These are phyloP conservation scores for Saccharomyces mikatae DNA, from an alignment of 805 yeast genomes.

Conservation along the genomic window DNA sequence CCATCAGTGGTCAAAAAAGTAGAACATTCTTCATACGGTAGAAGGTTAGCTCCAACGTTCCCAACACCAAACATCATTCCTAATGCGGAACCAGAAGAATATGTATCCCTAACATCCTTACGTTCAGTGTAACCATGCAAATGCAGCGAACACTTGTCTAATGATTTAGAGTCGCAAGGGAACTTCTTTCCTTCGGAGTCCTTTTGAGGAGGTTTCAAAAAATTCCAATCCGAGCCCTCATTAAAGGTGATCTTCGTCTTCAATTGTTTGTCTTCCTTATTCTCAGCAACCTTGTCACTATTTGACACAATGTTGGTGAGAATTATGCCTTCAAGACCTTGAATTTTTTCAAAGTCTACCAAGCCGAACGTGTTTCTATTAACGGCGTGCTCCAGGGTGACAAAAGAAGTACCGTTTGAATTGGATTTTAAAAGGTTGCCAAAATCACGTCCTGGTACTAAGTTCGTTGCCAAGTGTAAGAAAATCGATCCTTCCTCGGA, in stretches of 20 bases:
- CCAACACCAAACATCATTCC: slow-evolving; percentile 90
- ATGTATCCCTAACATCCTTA: slow-evolving; percentile 73
- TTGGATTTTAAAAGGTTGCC: slow-evolving; percentile 85
- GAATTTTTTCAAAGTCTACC: slow-evolving; percentile 83
- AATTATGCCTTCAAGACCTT: slow-evolving; percentile 77
- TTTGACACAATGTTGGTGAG: slow-evolving; percentile 64
- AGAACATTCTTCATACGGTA: slow-evolving; percentile 42
- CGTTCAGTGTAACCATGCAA: slow-evolving; percentile 89
- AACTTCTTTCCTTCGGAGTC: slow-evolving; percentile 55
- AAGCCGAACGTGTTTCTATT: slow-evolving; percentile 67
- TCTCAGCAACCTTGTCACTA: slow-evolving; percentile 32
- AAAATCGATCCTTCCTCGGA: slow-evolving; percentile 65
- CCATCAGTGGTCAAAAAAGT: slow-evolving; percentile 86
- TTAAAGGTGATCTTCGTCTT: slow-evolving; percentile 74
- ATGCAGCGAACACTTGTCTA: slow-evolving; percentile 70
- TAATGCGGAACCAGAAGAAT: slow-evolving; percentile 78
- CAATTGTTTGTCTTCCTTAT: slow-evolving; percentile 46
- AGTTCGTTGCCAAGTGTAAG: slow-evolving; percentile 69
- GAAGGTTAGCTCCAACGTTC: slow-evolving; percentile 65
- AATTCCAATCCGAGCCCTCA: slow-evolving; percentile 87
- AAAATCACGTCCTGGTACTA: slow-evolving; percentile 44
- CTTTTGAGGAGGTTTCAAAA: slow-evolving; percentile 56
- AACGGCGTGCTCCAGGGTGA: slow-evolving; percentile 56
- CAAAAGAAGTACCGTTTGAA: slow-evolving; percentile 84
- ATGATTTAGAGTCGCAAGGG: slow-evolving; percentile 41